Base-by-base conservation (phyloP, 345 rosid species). In the Alliaria petiolata region DNA sequence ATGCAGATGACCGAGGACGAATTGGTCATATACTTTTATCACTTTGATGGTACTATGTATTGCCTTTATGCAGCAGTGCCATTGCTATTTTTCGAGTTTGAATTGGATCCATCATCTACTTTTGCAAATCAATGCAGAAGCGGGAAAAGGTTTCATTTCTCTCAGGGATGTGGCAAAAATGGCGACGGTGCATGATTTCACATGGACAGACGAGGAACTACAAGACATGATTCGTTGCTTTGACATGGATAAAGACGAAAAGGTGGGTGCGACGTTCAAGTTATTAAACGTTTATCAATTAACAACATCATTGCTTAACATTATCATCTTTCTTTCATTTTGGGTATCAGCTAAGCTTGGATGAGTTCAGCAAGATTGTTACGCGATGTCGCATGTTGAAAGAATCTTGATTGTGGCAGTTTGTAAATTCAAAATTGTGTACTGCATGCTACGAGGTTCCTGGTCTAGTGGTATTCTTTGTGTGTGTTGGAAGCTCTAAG, bases 1-100 rank as follows among this genome's bases (percentile, higher is more conserved):
- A 81, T 78, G 79, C 85, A 86, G 76, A 90, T 90, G 93, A 89
- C 92, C 6, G 91, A 81, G 71, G 97, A 93, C 64, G 96, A 93
- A 67, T 67, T 90, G 80, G 47, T 85, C 68, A 36, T 90, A 38
- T 85, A 89, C 79, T 89, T 93, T 77, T 93, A 80, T 73, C 85
- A 87, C 75, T 85, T 93, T 72, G 96, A 93, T 62, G 92, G 97
- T 93, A 89, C 79, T 59, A 15, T 28, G 0, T 39, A 0, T 39
- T 42, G 7, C n/a, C 15, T 40, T 13, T 13, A 13, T 40, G 7
- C 19, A 13, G 7, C 19, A 13, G 16, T 40, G 15, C 16, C 15
- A 14, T 61, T 35, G n/a, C 35, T 20, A 6, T 53, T 8, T 33
- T 15, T 43, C 6, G n/a, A 8, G 36, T n/a, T n/a, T n/a, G n/a